Evolutionary conservation across 345 rosid species (phyloP).

Genomic region (Lepidium africanum): DNA sequence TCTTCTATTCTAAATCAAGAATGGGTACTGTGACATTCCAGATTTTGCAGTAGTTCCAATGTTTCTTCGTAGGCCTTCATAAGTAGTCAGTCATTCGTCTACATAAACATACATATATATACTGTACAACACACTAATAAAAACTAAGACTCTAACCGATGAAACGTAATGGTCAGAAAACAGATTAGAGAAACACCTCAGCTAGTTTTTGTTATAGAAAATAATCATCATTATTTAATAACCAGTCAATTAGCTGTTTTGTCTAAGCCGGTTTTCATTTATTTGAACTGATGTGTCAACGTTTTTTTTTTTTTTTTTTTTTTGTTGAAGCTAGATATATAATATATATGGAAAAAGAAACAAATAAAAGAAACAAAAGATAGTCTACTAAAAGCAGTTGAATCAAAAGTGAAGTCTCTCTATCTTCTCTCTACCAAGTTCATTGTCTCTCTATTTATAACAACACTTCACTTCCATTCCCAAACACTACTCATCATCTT

Average conservation of each 20-base stretch:
- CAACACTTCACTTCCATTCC: constrained; percentile 25
- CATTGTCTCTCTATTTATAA: constrained; percentile 29
- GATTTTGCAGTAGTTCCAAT: constrained; percentile 29
- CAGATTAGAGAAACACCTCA: not conserved
- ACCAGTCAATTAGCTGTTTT: constrained; percentile 4
- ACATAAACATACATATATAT: not conserved
- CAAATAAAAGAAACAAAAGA: constrained; percentile 6
- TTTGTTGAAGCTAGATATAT: constrained; percentile 3
- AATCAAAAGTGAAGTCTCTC: constrained; percentile 25
- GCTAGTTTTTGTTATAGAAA: not conserved
- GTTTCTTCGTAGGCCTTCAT: constrained; percentile 19
- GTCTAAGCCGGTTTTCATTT: not conserved
- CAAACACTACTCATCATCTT: constrained; percentile 23
- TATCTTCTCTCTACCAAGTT: constrained; percentile 9
- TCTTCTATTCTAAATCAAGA: not conserved
- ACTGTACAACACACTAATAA: constrained; percentile 10
- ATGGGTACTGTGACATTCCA: constrained; percentile 23
- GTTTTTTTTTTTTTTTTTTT: not conserved
- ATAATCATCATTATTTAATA: not conserved
- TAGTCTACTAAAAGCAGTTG: constrained; percentile 27
- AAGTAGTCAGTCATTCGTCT: constrained; percentile 13
- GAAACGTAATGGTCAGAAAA: not conserved
- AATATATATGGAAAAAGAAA: not conserved
- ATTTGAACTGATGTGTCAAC: not conserved
- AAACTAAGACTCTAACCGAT: not conserved